These are phyloP conservation scores for Paralagenidium karlingii DNA, from an alignment of 352 stramenopile species.

Conservation along the genomic window DNA sequence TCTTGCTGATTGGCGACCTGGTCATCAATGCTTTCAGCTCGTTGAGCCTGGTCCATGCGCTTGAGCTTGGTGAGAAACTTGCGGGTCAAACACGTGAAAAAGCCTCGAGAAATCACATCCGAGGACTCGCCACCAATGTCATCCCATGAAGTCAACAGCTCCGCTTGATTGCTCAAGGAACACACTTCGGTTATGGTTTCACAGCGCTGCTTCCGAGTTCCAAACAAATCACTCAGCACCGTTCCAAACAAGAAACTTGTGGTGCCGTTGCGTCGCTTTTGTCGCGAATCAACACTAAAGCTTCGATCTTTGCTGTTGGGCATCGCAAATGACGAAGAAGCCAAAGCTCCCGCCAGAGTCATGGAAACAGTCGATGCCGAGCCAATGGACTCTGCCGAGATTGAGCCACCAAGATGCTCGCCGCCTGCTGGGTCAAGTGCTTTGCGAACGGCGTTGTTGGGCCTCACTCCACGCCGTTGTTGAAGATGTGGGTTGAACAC, in stretches of 20 bases:
- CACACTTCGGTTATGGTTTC: constrained; percentile 32
- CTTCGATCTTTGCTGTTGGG: constrained; percentile 26
- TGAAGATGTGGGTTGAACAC: constrained; percentile 41
- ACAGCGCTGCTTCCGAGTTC: constrained; percentile 28
- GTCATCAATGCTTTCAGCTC: too few species aligned
- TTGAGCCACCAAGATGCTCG: too few species aligned
- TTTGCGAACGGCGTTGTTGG: too few species aligned
- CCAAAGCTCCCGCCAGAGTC: too few species aligned
- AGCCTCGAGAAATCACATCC: constrained; percentile 50
- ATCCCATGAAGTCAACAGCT: constrained; percentile 58
- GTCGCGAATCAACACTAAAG: constrained; percentile 44
- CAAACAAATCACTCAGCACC: constrained; percentile 64
- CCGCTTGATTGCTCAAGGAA: constrained; percentile 16
- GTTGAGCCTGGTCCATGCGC: constrained; percentile 4
- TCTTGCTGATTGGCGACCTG: constrained; percentile 13
- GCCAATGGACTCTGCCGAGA: too few species aligned
- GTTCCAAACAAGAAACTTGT: constrained; percentile 35
- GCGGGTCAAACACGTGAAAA: constrained; percentile 39
- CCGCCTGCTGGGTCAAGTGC: too few species aligned
- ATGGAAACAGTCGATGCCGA: too few species aligned
- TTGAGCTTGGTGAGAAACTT: constrained; percentile 4
- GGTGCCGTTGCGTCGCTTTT: too few species aligned
- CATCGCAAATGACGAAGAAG: too few species aligned
- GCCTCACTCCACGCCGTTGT: constrained; percentile 10
- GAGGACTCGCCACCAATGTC: constrained; percentile 38